Percentiles rank a stretch among this genome's conserved stretches.
Conservation (phyloP, 2,329 filamentous ascomycete genomes). For the Endocalyx cinctus region DNA sequence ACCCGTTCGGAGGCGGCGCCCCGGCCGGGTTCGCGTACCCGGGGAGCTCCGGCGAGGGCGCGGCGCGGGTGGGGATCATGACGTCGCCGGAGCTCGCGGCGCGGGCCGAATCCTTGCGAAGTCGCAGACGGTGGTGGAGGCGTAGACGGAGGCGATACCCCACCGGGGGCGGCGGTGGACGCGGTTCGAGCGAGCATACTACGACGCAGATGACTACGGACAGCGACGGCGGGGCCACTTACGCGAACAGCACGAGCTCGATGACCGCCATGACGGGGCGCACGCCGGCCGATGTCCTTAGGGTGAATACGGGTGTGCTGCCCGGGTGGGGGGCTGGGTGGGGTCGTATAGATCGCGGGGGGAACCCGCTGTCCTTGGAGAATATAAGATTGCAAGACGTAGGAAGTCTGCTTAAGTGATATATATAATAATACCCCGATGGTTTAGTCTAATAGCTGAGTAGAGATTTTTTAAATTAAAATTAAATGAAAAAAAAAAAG, state of each 20-base stretch:
- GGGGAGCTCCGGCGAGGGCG: constrained; percentile 19
- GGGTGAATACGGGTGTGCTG: constrained; percentile 20
- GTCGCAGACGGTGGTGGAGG: constrained; percentile 15
- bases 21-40: constrained; percentile 48
- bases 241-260: constrained; percentile 22
- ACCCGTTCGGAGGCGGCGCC: constrained; percentile 45
- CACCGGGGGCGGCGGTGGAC: no score
- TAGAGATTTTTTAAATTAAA: no score
- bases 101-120: constrained; percentile 15
- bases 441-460: no score
- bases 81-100: constrained; percentile 35
- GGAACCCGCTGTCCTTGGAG: constrained; percentile 22
- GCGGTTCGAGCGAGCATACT: no score
- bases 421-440: constrained; percentile 2
- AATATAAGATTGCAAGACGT: constrained; percentile 34
- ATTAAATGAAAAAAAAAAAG: no score
- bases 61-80: constrained; percentile 36
- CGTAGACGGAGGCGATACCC: constrained; percentile 5
- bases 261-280: constrained; percentile 12
- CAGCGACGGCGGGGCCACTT: constrained; percentile 1
- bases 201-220: no score
- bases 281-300: no score
- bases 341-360: constrained; percentile 33
- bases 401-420: constrained; percentile 26
- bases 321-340: constrained; percentile 36